phyloP scores from a whole-genome alignment of 257 asterid species.

The Nicotiana noctiflora region DNA sequence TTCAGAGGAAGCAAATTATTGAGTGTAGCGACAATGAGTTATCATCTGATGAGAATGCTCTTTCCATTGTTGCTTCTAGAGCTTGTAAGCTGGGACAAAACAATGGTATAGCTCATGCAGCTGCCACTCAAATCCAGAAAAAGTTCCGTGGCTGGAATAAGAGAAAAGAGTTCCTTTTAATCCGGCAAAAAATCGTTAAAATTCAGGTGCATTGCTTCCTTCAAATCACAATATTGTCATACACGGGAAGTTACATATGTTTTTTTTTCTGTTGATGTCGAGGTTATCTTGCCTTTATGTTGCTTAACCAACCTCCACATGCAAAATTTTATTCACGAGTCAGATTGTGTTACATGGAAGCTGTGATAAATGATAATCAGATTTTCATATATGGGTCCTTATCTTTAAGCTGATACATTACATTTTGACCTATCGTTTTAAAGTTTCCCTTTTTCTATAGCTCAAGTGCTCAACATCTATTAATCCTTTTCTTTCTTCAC shows the following conservation, averaged over 20 bases:
- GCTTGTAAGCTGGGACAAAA: constrained; percentile 48
- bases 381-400: not conserved
- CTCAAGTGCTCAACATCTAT: not conserved
- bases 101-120: constrained; percentile 55
- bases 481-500: not conserved
- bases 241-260: not conserved
- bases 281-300: not conserved
- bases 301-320: not conserved
- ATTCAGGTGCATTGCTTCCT: constrained; percentile 65
- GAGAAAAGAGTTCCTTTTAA: constrained; percentile 64
- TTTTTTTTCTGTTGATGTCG: not conserved
- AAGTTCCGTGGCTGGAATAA: constrained; percentile 92
- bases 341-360: not conserved
- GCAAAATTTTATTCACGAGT: not conserved
- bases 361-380: not conserved
- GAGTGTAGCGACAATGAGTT: constrained; percentile 38
- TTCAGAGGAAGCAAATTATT: constrained; percentile 64
- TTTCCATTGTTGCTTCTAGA: constrained; percentile 54
- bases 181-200: constrained; percentile 77
- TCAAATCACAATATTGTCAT: not conserved
- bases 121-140: constrained; percentile 83
- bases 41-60: constrained; percentile 45
- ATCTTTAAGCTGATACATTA: not conserved
- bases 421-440: not conserved
- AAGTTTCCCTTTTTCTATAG: not conserved